Conservation (phyloP, 768 basidiomycete genomes). For the Leccinum incarnatum region DNA sequence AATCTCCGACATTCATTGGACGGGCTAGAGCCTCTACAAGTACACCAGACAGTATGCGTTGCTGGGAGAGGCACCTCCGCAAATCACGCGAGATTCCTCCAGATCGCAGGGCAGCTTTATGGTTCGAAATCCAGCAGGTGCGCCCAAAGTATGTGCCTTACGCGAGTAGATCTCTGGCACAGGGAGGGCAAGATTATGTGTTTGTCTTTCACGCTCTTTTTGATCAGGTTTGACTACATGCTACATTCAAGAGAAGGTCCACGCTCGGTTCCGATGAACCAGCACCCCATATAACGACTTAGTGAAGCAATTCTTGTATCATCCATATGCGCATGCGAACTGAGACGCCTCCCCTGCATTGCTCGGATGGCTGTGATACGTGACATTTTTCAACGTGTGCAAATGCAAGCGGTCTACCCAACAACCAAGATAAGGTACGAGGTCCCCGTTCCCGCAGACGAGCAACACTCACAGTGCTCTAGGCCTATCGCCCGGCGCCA, state of each 20-base stretch:
- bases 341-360: neutral
- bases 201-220: neutral
- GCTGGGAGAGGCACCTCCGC: neutral
- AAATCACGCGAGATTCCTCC: neutral
- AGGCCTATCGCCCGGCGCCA: neutral
- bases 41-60: too few relatives aligned
- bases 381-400: neutral
- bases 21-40: neutral
- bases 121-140: neutral
- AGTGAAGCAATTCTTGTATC: neutral
- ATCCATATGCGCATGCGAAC: neutral
- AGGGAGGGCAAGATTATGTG: neutral
- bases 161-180: neutral
- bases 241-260: neutral
- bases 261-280: neutral
- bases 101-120: neutral
- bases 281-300: neutral
- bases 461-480: neutral
- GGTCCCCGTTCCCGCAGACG: slow-evolving; percentile 3
- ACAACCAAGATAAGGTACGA: slow-evolving; percentile 4
- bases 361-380: neutral
- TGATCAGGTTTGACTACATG: neutral
- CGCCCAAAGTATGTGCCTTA: neutral
- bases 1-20: neutral
- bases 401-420: neutral